Base-by-base conservation (phyloP, 345 rosid species). In the Excoecaria cochinchinensis region DNA sequence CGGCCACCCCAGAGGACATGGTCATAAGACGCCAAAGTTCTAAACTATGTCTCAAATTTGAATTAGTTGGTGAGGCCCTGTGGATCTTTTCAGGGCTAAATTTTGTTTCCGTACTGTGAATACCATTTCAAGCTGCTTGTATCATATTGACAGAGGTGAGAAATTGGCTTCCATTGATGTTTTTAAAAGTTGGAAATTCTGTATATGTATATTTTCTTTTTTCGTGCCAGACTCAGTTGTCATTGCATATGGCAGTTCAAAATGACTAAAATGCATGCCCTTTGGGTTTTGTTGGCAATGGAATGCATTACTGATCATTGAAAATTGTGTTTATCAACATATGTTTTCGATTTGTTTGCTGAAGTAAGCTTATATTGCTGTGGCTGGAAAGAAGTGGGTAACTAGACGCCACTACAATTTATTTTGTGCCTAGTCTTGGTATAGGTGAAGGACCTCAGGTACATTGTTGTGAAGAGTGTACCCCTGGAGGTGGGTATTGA, bases 1-100 rank as follows among this genome's bases (percentile, higher is more conserved):
- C n/a, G n/a, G 58, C 77, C 89, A 81, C 75, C 69, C 83, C 72
- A 88, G 85, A 82, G 85, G 82, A 65, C 90, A 85, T 12, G 82
- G 75, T 72, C 86, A 85, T 67, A 89, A 88, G 81, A 82, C 87
- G 69, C 74, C 88, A 13, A 91, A 89, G 79, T 91, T 51, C 13
- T 70, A 6, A 25, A 50, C 38, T 48, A 13, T 12, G 14, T 48
- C 39, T 46, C 39, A 21, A 22, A 67, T 19, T 63, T 36, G 21
- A 66, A 66, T 13, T 62, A 62, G 67, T 42, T 44, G 70, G 52
- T 24, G 25, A 11, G 4, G 16, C 31, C 31, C 39, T 16, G 22
- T 19, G 46, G 53, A 48, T 47, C 55, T 67, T 14, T 22, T 65
- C 8, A 15, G 38, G 39, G n/a, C 14, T 25, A 7, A 50, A 48